A percentile compares a stretch with the other conserved stretches of the same genome.
phyloP scores from a whole-genome alignment of 805 yeast species.

The Danielozyma ontarioensis region DNA sequence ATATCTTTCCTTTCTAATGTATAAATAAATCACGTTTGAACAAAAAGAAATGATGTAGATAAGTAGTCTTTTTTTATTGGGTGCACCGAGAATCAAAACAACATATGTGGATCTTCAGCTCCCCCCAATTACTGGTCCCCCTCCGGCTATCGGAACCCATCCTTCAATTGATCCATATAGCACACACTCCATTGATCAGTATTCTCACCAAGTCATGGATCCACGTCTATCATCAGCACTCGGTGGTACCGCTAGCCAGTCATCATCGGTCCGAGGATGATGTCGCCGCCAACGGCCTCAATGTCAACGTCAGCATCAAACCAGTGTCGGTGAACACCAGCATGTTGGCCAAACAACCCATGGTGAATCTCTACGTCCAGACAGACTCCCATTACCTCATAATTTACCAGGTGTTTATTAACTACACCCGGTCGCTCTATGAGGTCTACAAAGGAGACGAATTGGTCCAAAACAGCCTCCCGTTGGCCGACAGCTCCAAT shows the following conservation, averaged over 20 bases:
- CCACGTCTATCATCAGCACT: not conserved
- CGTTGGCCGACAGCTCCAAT: conserved; percentile 21
- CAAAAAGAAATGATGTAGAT: not conserved
- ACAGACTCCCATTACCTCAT: conserved; percentile 36
- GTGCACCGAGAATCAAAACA: no score
- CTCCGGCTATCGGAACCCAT: conserved; percentile 11
- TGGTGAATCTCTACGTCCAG: conserved; percentile 33
- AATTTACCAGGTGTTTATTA: conserved; percentile 27
- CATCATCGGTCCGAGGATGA: conserved; percentile 10
- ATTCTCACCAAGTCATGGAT: not conserved
- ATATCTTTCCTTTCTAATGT: not conserved
- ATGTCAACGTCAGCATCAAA: conserved; percentile 18
- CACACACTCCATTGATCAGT: conserved; percentile 20
- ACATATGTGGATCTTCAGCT: not conserved
- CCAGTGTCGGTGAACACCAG: conserved; percentile 31
- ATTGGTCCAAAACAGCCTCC: conserved; percentile 30
- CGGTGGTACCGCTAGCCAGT: conserved; percentile 9
- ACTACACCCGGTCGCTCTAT: conserved; percentile 26
- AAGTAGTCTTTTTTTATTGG: not conserved
- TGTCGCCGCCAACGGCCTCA: conserved; percentile 8
- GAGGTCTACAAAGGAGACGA: conserved; percentile 25
- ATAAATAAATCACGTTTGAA: not conserved
- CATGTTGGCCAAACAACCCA: conserved; percentile 17
- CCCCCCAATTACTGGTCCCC: not conserved
- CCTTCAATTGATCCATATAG: conserved; percentile 16